Conservation (phyloP, 2,329 filamentous ascomycete species). For the Trichoderma arundinaceum region DNA sequence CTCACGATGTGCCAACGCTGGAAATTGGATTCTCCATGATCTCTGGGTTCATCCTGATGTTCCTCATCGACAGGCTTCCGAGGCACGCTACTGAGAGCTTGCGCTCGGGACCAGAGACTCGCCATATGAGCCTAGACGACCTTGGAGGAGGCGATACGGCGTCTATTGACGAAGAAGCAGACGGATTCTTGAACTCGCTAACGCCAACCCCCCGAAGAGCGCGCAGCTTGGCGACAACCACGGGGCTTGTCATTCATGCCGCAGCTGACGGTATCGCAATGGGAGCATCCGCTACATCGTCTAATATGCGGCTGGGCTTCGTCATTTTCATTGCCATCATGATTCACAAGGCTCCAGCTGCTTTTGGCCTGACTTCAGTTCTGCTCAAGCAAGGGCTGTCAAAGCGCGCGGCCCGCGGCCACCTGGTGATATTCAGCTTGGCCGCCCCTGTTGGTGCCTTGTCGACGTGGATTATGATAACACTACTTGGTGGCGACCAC, state of each 20-base stretch:
- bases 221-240: slow-evolving; percentile 79
- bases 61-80: slow-evolving; percentile 86
- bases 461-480: slow-evolving; percentile 79
- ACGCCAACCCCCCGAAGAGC: slow-evolving; percentile 63
- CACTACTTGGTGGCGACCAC: slow-evolving; percentile 69
- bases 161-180: slow-evolving; percentile 60
- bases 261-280: slow-evolving; percentile 95
- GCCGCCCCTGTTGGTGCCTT: slow-evolving; percentile 88
- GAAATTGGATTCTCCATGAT: slow-evolving; percentile 89
- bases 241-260: slow-evolving; percentile 93
- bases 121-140: slow-evolving; percentile 88
- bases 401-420: slow-evolving; percentile 81
- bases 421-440: slow-evolving; percentile 88
- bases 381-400: slow-evolving; percentile 89
- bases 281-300: slow-evolving; percentile 81
- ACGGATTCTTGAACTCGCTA: slow-evolving; percentile 64
- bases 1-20: slow-evolving; percentile 62
- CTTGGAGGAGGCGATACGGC: slow-evolving; percentile 64
- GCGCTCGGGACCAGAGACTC: slow-evolving; percentile 68
- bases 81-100: slow-evolving; percentile 71
- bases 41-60: slow-evolving; percentile 94
- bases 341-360: slow-evolving; percentile 95
- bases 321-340: slow-evolving; percentile 97
- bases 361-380: slow-evolving; percentile 90
- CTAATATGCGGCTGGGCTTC: slow-evolving; percentile 77